Percentiles rank a stretch among this genome's conserved stretches.
Evolutionary conservation across 805 yeast species (phyloP).

Genomic region (Sungouiozyma intestinalis): DNA sequence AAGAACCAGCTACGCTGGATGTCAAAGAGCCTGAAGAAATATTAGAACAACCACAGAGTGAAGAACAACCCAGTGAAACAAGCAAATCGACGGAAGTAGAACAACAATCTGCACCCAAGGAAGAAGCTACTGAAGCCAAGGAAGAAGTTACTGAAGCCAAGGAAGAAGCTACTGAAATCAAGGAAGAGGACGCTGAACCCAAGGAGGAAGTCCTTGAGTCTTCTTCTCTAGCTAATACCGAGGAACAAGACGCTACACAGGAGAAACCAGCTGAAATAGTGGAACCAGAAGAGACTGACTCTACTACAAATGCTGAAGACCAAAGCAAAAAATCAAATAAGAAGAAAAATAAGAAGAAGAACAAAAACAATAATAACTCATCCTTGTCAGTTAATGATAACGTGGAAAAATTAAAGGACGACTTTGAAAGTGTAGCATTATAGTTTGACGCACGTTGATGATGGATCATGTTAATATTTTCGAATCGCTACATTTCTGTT

Average conservation of each 20-base stretch:
- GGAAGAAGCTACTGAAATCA: slow-evolving; percentile 5
- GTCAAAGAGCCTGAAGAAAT: slow-evolving; percentile 2
- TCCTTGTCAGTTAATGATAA: background rate
- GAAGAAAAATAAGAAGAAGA: background rate
- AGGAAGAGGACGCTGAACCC: slow-evolving; percentile 4
- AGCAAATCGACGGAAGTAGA: too few relatives aligned
- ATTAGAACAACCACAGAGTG: slow-evolving; percentile 4
- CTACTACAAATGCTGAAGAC: background rate
- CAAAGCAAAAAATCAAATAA: background rate
- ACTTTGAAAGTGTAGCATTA: slow-evolving; percentile 25
- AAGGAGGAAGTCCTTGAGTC: too few relatives aligned
- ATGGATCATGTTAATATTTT: background rate
- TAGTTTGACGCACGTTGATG: slow-evolving; percentile 4
- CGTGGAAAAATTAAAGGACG: slow-evolving; percentile 14
- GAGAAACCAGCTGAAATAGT: background rate
- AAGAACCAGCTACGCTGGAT: slow-evolving; percentile 2
- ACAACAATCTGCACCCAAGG: slow-evolving; percentile 4
- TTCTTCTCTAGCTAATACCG: too few relatives aligned
- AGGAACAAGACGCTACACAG: background rate
- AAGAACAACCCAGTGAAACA: slow-evolving; percentile 3
- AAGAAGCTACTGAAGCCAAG: slow-evolving; percentile 6
- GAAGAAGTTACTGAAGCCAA: slow-evolving; percentile 5
- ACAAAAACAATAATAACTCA: background rate
- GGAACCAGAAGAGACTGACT: slow-evolving; percentile 1
- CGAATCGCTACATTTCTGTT: background rate